A percentile compares a stretch with the other conserved stretches of the same genome.
Conservation (phyloP, 768 basidiomycete genomes). For the Heimioporus sp. region DNA sequence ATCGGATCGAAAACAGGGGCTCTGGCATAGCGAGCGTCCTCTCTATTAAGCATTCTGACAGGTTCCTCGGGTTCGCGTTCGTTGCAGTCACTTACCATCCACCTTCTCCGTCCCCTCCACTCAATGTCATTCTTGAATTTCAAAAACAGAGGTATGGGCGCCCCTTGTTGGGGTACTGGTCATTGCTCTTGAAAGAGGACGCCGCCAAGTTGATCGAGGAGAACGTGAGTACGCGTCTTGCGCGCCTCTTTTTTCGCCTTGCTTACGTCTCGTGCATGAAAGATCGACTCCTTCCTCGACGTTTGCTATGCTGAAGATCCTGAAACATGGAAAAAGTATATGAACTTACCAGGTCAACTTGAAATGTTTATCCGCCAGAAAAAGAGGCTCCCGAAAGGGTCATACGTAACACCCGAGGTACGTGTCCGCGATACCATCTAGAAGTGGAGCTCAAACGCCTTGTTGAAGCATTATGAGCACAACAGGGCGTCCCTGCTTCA, state of each 20-base stretch:
- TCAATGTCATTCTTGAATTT: constrained; percentile 24
- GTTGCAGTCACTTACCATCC: constrained; percentile 34
- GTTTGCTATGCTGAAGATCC: constrained; percentile 35
- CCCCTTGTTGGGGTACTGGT: constrained; percentile 44
- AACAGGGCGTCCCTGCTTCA: constrained; percentile 26
- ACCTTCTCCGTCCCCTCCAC: constrained; percentile 24
- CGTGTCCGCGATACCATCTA: not conserved
- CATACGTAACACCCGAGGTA: constrained; percentile 36
- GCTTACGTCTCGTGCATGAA: not conserved
- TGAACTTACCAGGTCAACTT: constrained; percentile 35
- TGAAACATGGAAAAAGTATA: constrained; percentile 32
- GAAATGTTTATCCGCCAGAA: constrained; percentile 30
- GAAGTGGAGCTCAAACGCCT: not conserved
- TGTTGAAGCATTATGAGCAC: constrained; percentile 27
- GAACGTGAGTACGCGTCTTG: constrained; percentile 23
- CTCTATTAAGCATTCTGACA: constrained; percentile 36
- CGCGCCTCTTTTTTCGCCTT: not conserved
- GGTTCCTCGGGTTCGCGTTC: constrained; percentile 42
- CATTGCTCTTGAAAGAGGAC: constrained; percentile 31
- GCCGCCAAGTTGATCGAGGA: constrained; percentile 33
- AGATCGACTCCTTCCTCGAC: constrained; percentile 41
- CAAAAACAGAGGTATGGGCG: constrained; percentile 31
- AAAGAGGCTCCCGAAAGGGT: constrained; percentile 17
- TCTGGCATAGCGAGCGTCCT: constrained; percentile 33
- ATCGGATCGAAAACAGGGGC: constrained; percentile 32